Conservation (phyloP, 2,329 filamentous ascomycete genomes). For the Amauroascus verrucosus region DNA sequence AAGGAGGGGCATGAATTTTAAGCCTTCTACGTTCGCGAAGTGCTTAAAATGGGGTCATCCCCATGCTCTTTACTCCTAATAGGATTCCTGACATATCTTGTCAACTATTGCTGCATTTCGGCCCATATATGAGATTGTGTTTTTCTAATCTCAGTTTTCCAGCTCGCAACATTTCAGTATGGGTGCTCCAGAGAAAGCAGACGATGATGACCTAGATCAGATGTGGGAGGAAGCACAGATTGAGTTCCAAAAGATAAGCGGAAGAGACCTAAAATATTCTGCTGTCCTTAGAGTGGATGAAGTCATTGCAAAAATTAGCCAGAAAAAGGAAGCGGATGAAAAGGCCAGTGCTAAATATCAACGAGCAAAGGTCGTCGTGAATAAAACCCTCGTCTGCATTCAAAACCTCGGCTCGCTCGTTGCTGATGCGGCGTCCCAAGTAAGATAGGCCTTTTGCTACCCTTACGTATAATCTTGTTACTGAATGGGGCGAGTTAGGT, state of each 20-base stretch:
- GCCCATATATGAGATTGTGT: no score
- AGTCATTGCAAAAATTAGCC: slow-evolving; percentile 19
- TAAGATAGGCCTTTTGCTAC: slow-evolving; percentile 7
- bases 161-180: no score
- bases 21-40: no score
- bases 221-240: slow-evolving; percentile 16
- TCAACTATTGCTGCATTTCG: no score
- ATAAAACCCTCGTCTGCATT: slow-evolving; percentile 21
- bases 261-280: slow-evolving; percentile 17
- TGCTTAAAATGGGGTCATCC: no score
- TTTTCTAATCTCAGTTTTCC: no score
- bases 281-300: slow-evolving; percentile 18
- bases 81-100: no score
- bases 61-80: no score
- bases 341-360: slow-evolving; percentile 20
- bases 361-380: slow-evolving; percentile 19
- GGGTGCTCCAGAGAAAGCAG: slow-evolving; percentile 1
- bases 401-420: slow-evolving; percentile 20
- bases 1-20: no score
- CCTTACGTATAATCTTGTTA: neutral
- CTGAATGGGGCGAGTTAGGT: slow-evolving; percentile 14
- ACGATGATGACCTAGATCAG: slow-evolving; percentile 14
- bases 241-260: slow-evolving; percentile 16
- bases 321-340: slow-evolving; percentile 20
- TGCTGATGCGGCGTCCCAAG: slow-evolving; percentile 22